Evolutionary conservation across 805 yeast genomes (phyloP).

Genomic region (Cyberlindnera japonica): DNA sequence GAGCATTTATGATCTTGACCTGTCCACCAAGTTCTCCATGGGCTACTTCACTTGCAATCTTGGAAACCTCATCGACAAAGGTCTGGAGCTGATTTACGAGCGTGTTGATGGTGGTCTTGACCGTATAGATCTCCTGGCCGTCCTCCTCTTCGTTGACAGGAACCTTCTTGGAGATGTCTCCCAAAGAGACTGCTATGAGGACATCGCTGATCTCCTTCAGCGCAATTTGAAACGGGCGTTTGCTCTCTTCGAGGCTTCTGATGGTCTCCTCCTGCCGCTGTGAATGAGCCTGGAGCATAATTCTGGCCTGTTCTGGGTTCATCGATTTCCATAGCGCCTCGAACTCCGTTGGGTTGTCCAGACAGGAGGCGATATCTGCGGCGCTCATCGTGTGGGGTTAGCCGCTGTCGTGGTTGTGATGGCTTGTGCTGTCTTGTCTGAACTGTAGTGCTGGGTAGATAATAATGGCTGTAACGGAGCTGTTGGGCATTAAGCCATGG

Average conservation of each 20-base stretch:
- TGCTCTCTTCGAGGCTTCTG: constrained; percentile 6
- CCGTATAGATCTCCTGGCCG: constrained; percentile 75
- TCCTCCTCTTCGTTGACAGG: constrained; percentile 47
- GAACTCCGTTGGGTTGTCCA: constrained; percentile 9
- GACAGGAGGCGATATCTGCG: constrained; percentile 2
- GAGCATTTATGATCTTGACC: constrained; percentile 72
- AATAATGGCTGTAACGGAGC: no score
- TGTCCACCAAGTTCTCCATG: constrained; percentile 88
- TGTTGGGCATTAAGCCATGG: no score
- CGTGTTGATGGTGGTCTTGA: constrained; percentile 73
- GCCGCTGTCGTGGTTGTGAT: neutral
- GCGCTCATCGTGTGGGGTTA: constrained; percentile 4
- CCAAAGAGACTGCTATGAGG: constrained; percentile 79
- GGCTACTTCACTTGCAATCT: constrained; percentile 87
- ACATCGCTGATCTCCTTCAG: constrained; percentile 72
- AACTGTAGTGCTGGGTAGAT: no score
- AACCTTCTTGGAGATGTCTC: constrained; percentile 76
- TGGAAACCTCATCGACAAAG: constrained; percentile 63
- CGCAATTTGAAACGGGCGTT: constrained; percentile 11
- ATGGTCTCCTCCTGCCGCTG: constrained; percentile 3
- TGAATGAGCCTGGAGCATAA: constrained; percentile 3
- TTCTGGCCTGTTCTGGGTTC: constrained; percentile 11
- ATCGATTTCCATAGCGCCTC: constrained; percentile 1
- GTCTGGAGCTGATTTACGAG: constrained; percentile 82
- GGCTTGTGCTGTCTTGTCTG: no score